Base-by-base conservation (phyloP, 1,284 basidiomycete species). In the Cryptococcus sp. region DNA sequence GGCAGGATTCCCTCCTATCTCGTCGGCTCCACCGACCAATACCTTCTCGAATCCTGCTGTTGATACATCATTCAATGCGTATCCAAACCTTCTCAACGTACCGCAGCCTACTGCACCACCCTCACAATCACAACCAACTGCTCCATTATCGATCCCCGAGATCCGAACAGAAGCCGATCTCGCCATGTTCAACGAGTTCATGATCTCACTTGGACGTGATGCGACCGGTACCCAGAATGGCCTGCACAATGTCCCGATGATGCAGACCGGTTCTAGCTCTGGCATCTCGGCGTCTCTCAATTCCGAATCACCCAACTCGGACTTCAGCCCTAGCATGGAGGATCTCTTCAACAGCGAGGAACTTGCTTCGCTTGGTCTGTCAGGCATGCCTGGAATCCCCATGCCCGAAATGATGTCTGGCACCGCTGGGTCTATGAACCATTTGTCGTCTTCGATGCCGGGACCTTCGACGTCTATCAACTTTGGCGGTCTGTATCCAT, bases 161-260 rank as follows among this genome's bases (percentile, higher is more conserved):
- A 78, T 79, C 57, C 62, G 66, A 45, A 76, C 67, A 35, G 74
- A 75, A 55, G 68, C 73, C 39, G 76, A 81, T 49, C 65, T 80
- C 38, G 78, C 77, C 50, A 63, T 77, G 61, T 78, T 80, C 71
- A 79, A 80, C 69, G 70, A 77, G 66, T 78, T 80, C 57, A 76
- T 79, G 70, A 69, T 79, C 40, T 71, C 70, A 8, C 74, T 79
- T 38, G 77, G 76, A 8, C 73, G 78, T 42, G 72, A 79, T 45
- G 72, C 76, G 2, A 60, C 71, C n/a, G 54, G 61, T 30, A 58
- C 47, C 17, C 46, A 52, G n/a, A 23, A 47, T 25, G 47, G 17
- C 39, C 47, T 23, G 16, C 45, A 59, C 27, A 55, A 30, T 10
- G 60, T 53, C 42, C 57, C 63, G 16, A 61, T 63, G 65, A 56